Conservation (phyloP, 345 rosid species). For the Brassica cretica region DNA sequence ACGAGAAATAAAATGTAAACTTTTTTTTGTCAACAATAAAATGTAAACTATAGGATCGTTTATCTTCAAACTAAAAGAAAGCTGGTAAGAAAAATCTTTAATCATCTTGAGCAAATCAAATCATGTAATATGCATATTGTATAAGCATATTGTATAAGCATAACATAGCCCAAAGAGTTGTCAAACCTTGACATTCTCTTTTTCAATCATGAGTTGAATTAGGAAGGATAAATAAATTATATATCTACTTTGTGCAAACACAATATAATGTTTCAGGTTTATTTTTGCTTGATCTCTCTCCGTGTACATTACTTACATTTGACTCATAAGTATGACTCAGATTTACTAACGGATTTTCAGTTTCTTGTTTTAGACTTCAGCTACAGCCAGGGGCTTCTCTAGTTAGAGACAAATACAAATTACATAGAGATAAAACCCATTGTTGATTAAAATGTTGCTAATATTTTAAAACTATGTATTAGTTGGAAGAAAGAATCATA, state of each 20-base stretch:
- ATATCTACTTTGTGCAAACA: background rate
- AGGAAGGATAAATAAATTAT: background rate
- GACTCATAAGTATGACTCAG: background rate
- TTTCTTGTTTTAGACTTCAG: background rate
- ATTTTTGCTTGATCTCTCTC: background rate
- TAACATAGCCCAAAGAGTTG: background rate
- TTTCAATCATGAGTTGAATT: background rate
- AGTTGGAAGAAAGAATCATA: background rate
- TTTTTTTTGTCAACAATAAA: too few relatives aligned
- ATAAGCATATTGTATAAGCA: background rate
- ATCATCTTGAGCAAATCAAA: background rate
- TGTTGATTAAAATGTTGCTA: background rate
- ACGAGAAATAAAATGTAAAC: background rate
- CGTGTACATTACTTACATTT: background rate
- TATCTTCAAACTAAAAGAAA: background rate
- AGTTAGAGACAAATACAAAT: conserved; percentile 2
- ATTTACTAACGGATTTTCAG: background rate
- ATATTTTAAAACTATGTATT: background rate
- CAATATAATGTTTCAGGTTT: background rate
- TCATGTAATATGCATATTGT: background rate
- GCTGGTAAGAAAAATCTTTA: background rate
- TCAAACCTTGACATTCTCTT: background rate
- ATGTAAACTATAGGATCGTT: background rate
- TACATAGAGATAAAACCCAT: background rate
- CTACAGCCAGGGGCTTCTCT: background rate